Conservation (phyloP, 176 grass and related monocot genomes). For the Echinochloa phyllopogon region DNA sequence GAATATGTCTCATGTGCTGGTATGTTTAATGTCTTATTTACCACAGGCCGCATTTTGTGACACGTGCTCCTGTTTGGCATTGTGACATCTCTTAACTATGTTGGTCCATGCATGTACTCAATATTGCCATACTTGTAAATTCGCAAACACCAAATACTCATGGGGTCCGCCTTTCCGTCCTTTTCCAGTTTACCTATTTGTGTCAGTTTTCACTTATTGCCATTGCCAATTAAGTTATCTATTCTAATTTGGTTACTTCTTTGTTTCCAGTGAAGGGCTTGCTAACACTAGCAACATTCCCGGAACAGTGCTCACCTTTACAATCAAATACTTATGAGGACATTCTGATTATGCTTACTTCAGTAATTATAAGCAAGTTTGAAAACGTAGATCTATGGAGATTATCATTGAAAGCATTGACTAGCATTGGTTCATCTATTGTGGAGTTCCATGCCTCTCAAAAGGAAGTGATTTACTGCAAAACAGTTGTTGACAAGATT, state of each 20-base stretch:
- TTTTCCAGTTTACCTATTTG: conserved; percentile 17
- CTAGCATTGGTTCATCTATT: conserved; percentile 73
- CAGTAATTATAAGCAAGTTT: conserved; percentile 59
- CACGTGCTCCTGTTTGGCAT: conserved; percentile 2
- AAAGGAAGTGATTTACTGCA: conserved; percentile 66
- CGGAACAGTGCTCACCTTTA: conserved; percentile 61
- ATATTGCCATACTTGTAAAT: conserved; percentile 14
- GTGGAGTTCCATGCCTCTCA: conserved; percentile 54
- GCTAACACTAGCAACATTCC: conserved; percentile 79
- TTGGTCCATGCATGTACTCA: conserved; percentile 20
- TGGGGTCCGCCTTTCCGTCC: conserved; percentile 4
- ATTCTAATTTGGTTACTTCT: conserved; percentile 41
- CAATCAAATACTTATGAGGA: conserved; percentile 58
- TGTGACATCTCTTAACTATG: neutral
- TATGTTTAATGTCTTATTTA: conserved; percentile 46
- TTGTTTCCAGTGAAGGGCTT: conserved; percentile 76
- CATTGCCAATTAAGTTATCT: conserved; percentile 27
- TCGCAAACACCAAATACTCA: neutral
- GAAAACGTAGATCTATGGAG: conserved; percentile 68
- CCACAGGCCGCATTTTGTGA: conserved; percentile 20
- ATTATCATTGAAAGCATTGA: conserved; percentile 71
- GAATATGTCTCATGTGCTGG: conserved; percentile 62
- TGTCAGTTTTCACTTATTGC: conserved; percentile 1
- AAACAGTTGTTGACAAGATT: conserved; percentile 70
- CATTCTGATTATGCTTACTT: conserved; percentile 65